phyloP scores from a whole-genome alignment of 106 monocot species.

The Acorus calamus region DNA sequence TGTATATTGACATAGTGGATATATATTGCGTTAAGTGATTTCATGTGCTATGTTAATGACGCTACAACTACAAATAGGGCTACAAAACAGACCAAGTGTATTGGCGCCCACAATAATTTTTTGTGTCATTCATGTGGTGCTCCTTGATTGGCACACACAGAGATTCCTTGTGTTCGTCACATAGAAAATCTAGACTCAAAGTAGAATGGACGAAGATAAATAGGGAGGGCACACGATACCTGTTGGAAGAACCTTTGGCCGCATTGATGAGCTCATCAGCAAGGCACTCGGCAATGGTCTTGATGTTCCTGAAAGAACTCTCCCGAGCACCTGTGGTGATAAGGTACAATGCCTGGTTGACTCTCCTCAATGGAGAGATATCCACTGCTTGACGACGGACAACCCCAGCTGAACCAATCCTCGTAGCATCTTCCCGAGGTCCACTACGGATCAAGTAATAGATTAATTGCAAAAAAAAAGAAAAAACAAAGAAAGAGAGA shows the following conservation, averaged over 20 bases:
- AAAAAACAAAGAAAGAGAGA: too few species aligned
- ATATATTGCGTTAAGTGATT: too few species aligned
- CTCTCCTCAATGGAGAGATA: conserved; percentile 53
- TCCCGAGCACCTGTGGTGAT: conserved; percentile 55
- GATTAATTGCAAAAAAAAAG: too few species aligned
- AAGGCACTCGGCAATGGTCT: conserved; percentile 60
- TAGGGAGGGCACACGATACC: conserved; percentile 1
- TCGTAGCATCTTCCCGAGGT: conserved; percentile 47
- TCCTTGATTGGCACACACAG: background rate
- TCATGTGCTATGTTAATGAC: too few species aligned
- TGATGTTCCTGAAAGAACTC: conserved; percentile 61
- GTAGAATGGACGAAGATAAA: too few species aligned
- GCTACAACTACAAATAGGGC: too few species aligned
- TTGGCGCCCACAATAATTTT: too few species aligned
- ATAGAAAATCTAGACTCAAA: too few species aligned
- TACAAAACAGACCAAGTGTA: too few species aligned
- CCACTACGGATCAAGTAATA: conserved; percentile 20
- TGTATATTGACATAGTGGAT: too few species aligned
- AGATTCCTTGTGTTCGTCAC: background rate
- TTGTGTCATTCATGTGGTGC: too few species aligned
- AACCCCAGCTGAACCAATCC: conserved; percentile 56
- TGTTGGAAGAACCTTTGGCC: conserved; percentile 60
- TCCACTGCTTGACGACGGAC: conserved; percentile 51
- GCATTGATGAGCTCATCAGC: conserved; percentile 61
- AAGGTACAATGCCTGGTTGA: conserved; percentile 53